Base-by-base conservation (phyloP, 164 flowering plant species). In the Magnolia kwangsiensis region DNA sequence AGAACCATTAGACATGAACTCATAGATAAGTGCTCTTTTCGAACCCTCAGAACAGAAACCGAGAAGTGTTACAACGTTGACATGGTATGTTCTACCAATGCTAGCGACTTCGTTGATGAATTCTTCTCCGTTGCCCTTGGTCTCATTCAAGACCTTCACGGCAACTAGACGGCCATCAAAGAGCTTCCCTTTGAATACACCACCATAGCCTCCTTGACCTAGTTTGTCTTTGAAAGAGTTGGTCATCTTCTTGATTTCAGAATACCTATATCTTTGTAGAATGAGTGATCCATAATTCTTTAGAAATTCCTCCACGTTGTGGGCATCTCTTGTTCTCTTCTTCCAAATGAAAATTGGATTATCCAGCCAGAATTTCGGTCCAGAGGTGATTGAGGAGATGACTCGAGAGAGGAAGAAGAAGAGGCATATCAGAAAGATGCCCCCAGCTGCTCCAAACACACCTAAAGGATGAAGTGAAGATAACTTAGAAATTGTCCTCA, bases 341-440 rank as follows among this genome's bases (percentile, higher is more conserved):
- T 9, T 66, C 16, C 31, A 9, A 16, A 45, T 63, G 50, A 0
- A 37, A 10, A 64, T 64, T 8, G 13, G 67, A n/a, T 4, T 4
- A 7, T 64, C 23, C 3, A 20, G 67, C 3, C 24, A 64, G 1
- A 64, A 1, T 21, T 19, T n/a, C 63, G 13, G n/a, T 59, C 63
- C 11, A 8, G 78, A 89, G 51, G 4, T 75, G 88, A 11, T 84
- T 85, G 3, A 89, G 88, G 24, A 29, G 66, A 69, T 69, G 78
- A 18, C 18, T 8, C 49, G 51, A 72, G 10, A 16, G 74, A 2
- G 59, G 67, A 9, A 13, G 72, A 6, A 49, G 58, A 50, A 1
- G 23, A 78, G 20, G 18, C 70, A 27, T 24, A 70, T 4, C 14
- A 81, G 16, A 20, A 78, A 21, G 69, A 72, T 8, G 37, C 29